Conservation (phyloP, 192 early-diverging fungal species). For the Rhizophagus clarus region DNA sequence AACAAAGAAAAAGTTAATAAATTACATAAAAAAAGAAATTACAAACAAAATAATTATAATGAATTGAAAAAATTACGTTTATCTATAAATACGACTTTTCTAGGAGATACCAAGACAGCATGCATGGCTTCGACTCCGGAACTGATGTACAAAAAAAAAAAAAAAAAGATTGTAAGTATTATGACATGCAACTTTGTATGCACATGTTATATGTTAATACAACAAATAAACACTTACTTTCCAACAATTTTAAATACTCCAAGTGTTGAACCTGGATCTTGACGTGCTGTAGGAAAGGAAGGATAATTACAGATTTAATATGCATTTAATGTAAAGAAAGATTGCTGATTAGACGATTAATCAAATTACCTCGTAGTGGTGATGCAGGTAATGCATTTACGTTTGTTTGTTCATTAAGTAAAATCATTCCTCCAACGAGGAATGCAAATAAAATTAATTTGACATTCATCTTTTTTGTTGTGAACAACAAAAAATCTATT, state of each 20-base stretch:
- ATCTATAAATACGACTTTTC: conserved; percentile 52
- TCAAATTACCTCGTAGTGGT: not conserved
- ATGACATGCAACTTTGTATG: too few relatives aligned
- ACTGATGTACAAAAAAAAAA: not conserved
- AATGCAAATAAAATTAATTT: not conserved
- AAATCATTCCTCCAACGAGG: not conserved
- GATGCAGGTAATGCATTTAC: not conserved
- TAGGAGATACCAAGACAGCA: conserved; percentile 47
- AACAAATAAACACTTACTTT: not conserved
- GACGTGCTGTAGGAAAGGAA: not conserved
- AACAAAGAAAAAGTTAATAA: too few relatives aligned
- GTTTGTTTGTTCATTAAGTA: not conserved
- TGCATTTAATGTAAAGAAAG: too few relatives aligned
- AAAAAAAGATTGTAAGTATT: not conserved
- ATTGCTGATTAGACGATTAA: not conserved
- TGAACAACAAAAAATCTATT: too few relatives aligned
- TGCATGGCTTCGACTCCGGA: conserved; percentile 58
- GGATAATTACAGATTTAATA: too few relatives aligned
- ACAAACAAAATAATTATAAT: too few relatives aligned
- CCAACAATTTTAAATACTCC: not conserved
- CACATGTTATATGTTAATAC: too few relatives aligned
- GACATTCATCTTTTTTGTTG: too few relatives aligned
- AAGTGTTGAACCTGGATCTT: not conserved
- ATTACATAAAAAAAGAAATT: conserved; percentile 9
- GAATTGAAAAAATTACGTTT: conserved; percentile 42